Evolutionary conservation across 805 yeast genomes (phyloP).

Genomic region (Candida glaebosa): DNA sequence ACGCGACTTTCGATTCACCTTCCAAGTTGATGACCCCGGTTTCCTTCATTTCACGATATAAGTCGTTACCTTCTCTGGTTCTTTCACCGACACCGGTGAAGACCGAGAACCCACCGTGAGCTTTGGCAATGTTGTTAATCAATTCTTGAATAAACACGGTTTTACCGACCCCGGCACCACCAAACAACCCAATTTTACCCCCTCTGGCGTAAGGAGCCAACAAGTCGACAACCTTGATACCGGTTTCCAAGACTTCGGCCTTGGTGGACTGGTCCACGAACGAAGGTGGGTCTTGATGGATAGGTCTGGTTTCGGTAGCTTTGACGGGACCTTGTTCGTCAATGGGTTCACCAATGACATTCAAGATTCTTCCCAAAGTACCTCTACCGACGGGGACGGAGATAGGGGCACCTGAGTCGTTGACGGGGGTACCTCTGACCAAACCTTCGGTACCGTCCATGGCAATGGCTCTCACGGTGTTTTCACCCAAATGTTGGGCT

Average conservation of each 20-base stretch:
- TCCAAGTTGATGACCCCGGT: constrained; percentile 99
- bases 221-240: constrained; percentile 99
- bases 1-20: constrained; percentile 99
- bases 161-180: constrained; percentile 99
- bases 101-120: constrained; percentile 99
- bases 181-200: constrained; percentile 99
- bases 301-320: constrained; percentile 90
- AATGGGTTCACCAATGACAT: constrained; percentile 99
- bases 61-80: constrained; percentile 99
- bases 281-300: constrained; percentile 96
- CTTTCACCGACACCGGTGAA: constrained; percentile 99
- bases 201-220: constrained; percentile 99
- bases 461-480: constrained; percentile 99
- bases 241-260: constrained; percentile 98
- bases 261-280: constrained; percentile 96
- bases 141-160: constrained; percentile 99
- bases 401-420: constrained; percentile 97
- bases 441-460: constrained; percentile 99
- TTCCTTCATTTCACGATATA: constrained; percentile 99
- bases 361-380: constrained; percentile 97
- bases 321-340: constrained; percentile 99
- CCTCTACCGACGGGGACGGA: constrained; percentile 99
- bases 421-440: constrained; percentile 90
- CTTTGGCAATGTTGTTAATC: constrained; percentile 99
- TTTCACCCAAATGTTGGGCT: constrained; percentile 99